phyloP scores from a whole-genome alignment of 106 monocot species.

The Xerophyta viscosa region DNA sequence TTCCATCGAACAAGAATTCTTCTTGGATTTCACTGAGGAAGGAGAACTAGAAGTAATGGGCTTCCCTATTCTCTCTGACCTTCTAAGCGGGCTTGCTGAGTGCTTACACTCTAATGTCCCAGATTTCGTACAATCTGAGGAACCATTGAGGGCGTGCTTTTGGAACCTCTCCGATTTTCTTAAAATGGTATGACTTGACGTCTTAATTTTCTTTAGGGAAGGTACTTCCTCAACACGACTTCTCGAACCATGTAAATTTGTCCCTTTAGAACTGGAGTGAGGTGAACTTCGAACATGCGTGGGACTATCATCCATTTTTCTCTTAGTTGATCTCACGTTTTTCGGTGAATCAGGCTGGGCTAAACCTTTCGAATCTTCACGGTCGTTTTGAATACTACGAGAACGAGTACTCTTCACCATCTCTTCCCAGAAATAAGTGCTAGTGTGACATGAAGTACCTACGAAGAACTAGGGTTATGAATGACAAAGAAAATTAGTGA shows the following conservation, averaged over 20 bases:
- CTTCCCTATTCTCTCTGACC: conserved; percentile 25
- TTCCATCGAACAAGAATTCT: conserved; percentile 1
- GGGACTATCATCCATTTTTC: no score
- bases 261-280: conserved; percentile 26
- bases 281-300: no score
- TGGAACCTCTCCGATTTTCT: conserved; percentile 15
- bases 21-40: conserved; percentile 7
- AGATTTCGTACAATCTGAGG: conserved; percentile 5
- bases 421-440: no score
- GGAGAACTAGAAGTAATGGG: conserved; percentile 14
- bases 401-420: no score
- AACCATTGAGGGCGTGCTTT: not conserved
- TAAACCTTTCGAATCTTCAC: no score
- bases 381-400: no score
- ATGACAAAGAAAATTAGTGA: no score
- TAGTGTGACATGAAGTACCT: no score
- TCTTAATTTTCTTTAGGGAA: not conserved
- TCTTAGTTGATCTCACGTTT: no score
- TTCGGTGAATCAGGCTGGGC: no score
- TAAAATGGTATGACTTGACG: conserved; percentile 2
- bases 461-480: no score
- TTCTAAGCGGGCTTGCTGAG: conserved; percentile 20
- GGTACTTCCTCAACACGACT: conserved; percentile 12
- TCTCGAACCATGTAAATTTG: conserved; percentile 10
- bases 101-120: conserved; percentile 2